These are phyloP conservation scores for Biscogniauxia sp. DNA, from an alignment of 2,329 filamentous ascomycete species.

Conservation along the genomic window DNA sequence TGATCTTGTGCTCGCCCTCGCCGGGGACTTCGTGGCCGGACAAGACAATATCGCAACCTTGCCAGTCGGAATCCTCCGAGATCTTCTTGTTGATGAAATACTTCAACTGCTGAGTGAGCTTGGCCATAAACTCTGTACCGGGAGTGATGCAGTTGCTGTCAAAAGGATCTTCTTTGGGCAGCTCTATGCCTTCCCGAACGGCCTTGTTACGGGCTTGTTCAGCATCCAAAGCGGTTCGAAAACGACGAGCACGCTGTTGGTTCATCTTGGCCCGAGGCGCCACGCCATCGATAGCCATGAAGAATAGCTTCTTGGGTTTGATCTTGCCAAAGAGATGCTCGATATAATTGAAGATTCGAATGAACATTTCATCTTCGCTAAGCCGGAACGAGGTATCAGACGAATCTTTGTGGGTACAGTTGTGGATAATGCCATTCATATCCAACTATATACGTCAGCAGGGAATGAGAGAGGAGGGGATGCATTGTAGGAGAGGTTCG, in stretches of 20 bases:
- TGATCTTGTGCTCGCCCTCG: slow-evolving; percentile 99
- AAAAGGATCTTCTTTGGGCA: slow-evolving; percentile 93
- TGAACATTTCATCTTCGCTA: slow-evolving; percentile 99
- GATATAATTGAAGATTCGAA: slow-evolving; percentile 99
- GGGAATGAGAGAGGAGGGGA: slow-evolving; percentile 21
- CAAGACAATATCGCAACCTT: slow-evolving; percentile 91
- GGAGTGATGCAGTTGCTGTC: slow-evolving; percentile 99
- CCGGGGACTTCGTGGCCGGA: slow-evolving; percentile 97
- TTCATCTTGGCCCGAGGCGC: slow-evolving; percentile 99
- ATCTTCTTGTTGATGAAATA: slow-evolving; percentile 99
- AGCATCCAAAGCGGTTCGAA: slow-evolving; percentile 88
- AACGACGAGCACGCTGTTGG: slow-evolving; percentile 92
- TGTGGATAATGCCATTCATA: slow-evolving; percentile 99
- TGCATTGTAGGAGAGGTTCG: slow-evolving; percentile 25
- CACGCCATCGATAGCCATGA: slow-evolving; percentile 99
- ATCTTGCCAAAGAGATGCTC: slow-evolving; percentile 98
- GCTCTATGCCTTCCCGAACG: slow-evolving; percentile 79
- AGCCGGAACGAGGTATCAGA: slow-evolving; percentile 90
- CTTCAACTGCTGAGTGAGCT: slow-evolving; percentile 87
- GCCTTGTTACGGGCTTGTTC: slow-evolving; percentile 92
- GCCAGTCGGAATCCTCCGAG: slow-evolving; percentile 95
- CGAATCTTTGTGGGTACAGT: slow-evolving; percentile 96
- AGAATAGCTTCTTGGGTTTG: slow-evolving; percentile 96
- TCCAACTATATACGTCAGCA: slow-evolving; percentile 58
- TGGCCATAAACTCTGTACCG: slow-evolving; percentile 96